A percentile compares a stretch with the other conserved stretches of the same genome.
Conservation (phyloP, 2,329 filamentous ascomycete species). For the Diaporthe australafricana region DNA sequence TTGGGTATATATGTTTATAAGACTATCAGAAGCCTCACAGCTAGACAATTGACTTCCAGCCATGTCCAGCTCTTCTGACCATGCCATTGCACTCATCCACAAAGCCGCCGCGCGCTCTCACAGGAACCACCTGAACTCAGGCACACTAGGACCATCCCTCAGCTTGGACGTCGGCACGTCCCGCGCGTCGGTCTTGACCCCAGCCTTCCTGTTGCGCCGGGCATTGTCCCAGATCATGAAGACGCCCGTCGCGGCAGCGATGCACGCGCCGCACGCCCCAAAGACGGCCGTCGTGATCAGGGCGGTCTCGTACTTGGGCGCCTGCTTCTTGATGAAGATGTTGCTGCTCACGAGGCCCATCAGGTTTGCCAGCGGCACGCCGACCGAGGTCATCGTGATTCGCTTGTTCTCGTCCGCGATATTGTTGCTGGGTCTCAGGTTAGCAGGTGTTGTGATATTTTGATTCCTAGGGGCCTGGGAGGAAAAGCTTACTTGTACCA, state of each 20-base stretch:
- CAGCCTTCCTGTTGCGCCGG: conserved; percentile 67
- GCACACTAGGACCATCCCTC: conserved; percentile 63
- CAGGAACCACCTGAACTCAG: conserved; percentile 70
- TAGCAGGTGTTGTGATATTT: background rate
- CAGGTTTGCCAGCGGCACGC: conserved; percentile 79
- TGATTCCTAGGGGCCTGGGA: background rate
- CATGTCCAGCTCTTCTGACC: no score
- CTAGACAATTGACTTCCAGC: background rate
- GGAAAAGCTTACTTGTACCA: conserved; percentile 68
- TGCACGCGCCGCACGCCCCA: conserved; percentile 67
- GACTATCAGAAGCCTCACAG: no score
- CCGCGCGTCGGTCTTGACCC: conserved; percentile 63
- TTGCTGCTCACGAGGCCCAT: conserved; percentile 80
- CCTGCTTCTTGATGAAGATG: conserved; percentile 73
- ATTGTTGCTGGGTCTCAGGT: conserved; percentile 66
- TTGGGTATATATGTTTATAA: no score
- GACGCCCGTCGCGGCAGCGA: conserved; percentile 66
- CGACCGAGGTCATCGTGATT: conserved; percentile 76
- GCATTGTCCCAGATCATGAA: conserved; percentile 77
- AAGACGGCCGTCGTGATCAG: conserved; percentile 73
- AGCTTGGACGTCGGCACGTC: conserved; percentile 69
- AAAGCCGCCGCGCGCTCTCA: conserved; percentile 39
- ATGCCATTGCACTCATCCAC: background rate
- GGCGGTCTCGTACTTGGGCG: conserved; percentile 73
- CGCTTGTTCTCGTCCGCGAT: conserved; percentile 81